These are phyloP conservation scores for Nicotiana otophora DNA, from an alignment of 257 asterid species.

Conservation along the genomic window DNA sequence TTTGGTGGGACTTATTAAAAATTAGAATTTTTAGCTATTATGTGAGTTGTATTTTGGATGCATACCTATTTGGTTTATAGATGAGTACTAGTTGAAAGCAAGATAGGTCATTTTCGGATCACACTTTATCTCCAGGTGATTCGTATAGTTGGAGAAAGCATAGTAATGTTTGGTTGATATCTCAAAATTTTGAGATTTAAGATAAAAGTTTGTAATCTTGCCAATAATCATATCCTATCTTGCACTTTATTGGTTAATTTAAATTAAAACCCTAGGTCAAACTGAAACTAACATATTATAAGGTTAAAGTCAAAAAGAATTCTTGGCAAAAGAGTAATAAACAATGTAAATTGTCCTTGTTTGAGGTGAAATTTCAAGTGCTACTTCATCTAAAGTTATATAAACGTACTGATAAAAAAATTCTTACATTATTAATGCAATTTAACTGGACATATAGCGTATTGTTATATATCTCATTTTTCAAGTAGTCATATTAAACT, in stretches of 20 bases:
- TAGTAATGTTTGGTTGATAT: background rate
- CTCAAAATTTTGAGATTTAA: background rate
- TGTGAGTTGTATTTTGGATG: constrained; percentile 5
- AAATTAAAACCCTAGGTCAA: background rate
- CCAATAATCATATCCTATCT: background rate
- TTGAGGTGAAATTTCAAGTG: background rate
- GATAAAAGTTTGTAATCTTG: background rate
- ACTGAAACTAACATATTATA: background rate
- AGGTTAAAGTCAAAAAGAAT: background rate
- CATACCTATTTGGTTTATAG: background rate
- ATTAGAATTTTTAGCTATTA: background rate
- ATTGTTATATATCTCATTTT: too few species aligned
- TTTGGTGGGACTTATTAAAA: background rate
- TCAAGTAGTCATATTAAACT: too few species aligned
- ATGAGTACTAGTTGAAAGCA: background rate
- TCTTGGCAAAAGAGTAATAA: background rate
- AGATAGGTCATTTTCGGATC: background rate
- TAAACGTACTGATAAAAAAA: too few species aligned
- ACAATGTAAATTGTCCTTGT: background rate
- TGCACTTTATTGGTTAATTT: background rate
- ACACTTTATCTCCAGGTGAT: background rate
- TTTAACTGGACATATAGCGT: too few species aligned
- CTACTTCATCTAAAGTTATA: background rate
- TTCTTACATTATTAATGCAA: too few species aligned
- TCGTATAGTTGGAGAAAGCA: background rate